Percentiles rank a stretch among this genome's conserved stretches.
phyloP scores from a whole-genome alignment of 2,329 filamentous ascomycete genomes.

The Paraphoma sp. region DNA sequence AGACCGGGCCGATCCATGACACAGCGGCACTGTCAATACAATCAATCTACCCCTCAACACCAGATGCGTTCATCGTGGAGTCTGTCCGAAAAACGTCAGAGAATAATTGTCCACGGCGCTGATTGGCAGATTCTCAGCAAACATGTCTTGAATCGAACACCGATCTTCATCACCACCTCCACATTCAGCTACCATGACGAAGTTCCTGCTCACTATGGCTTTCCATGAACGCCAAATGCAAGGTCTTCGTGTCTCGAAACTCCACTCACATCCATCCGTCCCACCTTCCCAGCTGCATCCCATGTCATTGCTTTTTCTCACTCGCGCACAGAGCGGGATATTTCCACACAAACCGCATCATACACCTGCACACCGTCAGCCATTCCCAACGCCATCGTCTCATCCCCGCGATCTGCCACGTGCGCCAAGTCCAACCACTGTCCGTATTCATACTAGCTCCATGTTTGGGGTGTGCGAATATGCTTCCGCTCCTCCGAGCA shows the following conservation, averaged over 20 bases:
- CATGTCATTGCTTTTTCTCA: background rate
- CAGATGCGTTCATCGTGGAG: background rate
- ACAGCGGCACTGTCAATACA: background rate
- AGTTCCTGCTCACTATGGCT: background rate
- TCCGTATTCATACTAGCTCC: background rate
- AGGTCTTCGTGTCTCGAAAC: background rate
- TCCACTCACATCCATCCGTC: background rate
- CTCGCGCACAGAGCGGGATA: background rate
- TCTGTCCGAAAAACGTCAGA: background rate
- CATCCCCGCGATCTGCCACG: slow-evolving; percentile 1
- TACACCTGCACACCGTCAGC: background rate
- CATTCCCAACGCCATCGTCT: background rate
- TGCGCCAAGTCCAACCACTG: slow-evolving; percentile 1
- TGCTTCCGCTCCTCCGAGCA: background rate
- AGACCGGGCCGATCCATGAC: background rate
- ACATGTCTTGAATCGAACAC: background rate
- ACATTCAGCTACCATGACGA: background rate
- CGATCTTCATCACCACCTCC: background rate
- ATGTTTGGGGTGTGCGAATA: background rate
- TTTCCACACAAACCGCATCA: background rate
- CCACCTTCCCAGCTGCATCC: background rate
- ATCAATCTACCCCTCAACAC: background rate
- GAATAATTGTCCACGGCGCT: background rate
- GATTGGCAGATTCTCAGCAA: background rate
- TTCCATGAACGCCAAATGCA: background rate